Base-by-base conservation (phyloP, 495 filamentous ascomycete species). In the Xylona heveae region DNA sequence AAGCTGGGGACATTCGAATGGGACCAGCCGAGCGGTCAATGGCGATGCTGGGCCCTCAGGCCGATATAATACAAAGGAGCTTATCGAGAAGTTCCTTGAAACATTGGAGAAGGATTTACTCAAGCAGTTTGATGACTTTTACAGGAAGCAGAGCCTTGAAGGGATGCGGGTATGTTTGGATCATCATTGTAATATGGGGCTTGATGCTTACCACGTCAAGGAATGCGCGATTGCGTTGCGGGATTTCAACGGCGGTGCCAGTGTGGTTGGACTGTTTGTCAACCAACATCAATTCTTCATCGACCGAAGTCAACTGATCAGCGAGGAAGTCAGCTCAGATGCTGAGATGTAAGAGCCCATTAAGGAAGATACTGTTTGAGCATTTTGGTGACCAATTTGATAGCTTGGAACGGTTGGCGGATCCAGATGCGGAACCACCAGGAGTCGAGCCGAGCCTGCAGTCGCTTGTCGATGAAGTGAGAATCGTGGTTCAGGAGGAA, bases 231-330 rank as follows among this genome's bases (percentile, higher is more conserved):
- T 76, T 36, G 88, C 92, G 22, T 61, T 99, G 39, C 64, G 85
- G 46, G 88, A 94, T 57, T 99, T 99, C 62, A 91, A 82, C 53
- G 79, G 81, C 19, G 90, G 90, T 21, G 68, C 78, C 29, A 93
- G 81, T 53, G 88, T 93, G 29, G 84, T 94, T 44, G 83, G 76
- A 19, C 61, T 83, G 28, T 99, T 93, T 47, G 85, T 99, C 42
- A 99, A 99, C 51, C 90, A 99, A 52, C 90, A 95, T 55, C 76
- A 92, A 45, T 95, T 95, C 54, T 99, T 99, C 55, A 94, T 99
- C 42, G 83, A 94, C 42, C 61, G 79, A 10, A 80, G 75, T 45
- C 78, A 90, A 43, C 57, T 93, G 38, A 74, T 92, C 12, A 82
- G 79, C 0, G 90, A 94, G 39, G 85, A 99, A 47, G 71, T 95